phyloP scores from a whole-genome alignment of 225 moss, liverwort and hornwort genomes.

The Antitrichia curtipendula region DNA sequence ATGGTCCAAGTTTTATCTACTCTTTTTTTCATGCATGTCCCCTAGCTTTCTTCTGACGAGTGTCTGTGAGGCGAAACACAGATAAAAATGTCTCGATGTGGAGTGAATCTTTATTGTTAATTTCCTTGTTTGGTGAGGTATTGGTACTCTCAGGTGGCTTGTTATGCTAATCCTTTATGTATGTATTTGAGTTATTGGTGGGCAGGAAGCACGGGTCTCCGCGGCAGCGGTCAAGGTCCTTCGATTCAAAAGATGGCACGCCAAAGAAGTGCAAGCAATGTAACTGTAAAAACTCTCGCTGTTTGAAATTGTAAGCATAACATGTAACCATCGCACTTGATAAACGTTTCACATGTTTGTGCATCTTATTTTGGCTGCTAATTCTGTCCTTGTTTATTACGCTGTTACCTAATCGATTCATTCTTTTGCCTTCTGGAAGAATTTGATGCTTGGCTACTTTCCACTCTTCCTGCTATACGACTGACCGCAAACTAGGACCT shows the following conservation, averaged over 20 bases:
- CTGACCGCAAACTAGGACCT: background rate
- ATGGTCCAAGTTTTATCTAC: background rate
- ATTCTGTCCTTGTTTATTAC: background rate
- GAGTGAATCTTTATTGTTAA: background rate
- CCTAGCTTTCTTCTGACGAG: background rate
- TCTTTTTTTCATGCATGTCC: background rate
- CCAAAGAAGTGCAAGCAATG: slow-evolving; percentile 56
- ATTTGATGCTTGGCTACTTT: background rate
- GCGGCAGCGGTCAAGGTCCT: slow-evolving; percentile 26
- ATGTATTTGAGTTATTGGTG: background rate
- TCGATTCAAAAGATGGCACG: slow-evolving; percentile 48
- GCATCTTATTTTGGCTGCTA: background rate
- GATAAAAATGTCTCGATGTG: background rate
- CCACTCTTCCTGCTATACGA: background rate
- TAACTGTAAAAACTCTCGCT: slow-evolving; percentile 51
- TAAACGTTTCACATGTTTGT: background rate
- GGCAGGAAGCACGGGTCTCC: slow-evolving; percentile 50
- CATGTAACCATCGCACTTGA: background rate
- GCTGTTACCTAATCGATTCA: background rate
- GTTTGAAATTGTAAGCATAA: slow-evolving; percentile 42
- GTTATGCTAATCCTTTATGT: background rate
- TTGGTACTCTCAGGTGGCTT: background rate
- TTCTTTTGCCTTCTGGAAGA: background rate
- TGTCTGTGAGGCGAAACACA: background rate
- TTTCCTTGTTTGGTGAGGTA: background rate